Base-by-base conservation (phyloP, 331 rosid genomes). In the Malus hybrid region DNA sequence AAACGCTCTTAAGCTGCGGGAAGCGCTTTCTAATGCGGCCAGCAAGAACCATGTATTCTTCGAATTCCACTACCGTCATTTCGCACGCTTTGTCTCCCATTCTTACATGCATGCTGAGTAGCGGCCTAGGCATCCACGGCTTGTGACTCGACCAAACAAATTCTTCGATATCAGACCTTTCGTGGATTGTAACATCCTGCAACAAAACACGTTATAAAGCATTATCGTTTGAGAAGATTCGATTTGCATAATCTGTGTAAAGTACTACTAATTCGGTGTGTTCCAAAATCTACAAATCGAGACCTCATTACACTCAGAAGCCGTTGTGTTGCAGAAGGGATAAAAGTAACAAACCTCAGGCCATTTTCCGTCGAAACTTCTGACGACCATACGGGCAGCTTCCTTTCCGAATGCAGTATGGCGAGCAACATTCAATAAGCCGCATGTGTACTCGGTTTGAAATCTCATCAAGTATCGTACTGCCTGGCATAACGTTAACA, bases 31-130 rank as follows among this genome's bases (percentile, higher is more conserved):
- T 68, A 22, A 85, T 80, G 52, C 94, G 84, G 65, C 71, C 67
- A 7, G 97, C 97, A 32, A 94, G 95, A 67, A 75, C 78, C 96
- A 93, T 88, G 90, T 94, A 94, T 11, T 76, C 84, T 84, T 88
- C 88, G 75, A 92, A 92, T 57, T 85, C 96, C 70, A 85, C 91
- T 6, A 92, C 83, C 83, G 80, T 90, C 99, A 94, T 90, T 89
- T 94, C 99, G 16, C 89, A 83, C 59, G 97, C 96, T 80, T 91
- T 93, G 83, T 94, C 99, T 79, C 99, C 99, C 93, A 90, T 94
- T 78, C 99, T 90, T 63, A 94, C 96, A 78, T 94, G 99, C 92
- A 94, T 85, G 84, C 97, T 90, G 55, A 91, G 84, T 61, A 90
- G 80, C 48, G 97, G 97, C 87, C 92, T 82, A 16, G 99, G 97